Conservation (phyloP, 2,329 filamentous ascomycete genomes). For the Leptosphaerulina australis region DNA sequence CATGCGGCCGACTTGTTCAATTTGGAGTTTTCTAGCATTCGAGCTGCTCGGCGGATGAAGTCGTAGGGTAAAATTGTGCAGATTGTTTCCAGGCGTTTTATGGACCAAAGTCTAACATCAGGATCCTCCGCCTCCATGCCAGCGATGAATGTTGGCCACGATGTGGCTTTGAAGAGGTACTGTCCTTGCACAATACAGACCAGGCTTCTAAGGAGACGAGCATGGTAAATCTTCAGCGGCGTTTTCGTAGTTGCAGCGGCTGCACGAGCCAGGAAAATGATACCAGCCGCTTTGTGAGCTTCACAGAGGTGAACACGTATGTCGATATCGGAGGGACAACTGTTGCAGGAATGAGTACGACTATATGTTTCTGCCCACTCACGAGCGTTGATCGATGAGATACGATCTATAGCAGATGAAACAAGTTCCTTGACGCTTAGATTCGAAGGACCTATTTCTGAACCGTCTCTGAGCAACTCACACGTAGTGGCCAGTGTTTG, state of each 20-base stretch:
- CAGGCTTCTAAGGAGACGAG: background rate
- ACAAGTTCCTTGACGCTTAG: background rate
- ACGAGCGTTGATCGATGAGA: background rate
- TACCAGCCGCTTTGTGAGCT: background rate
- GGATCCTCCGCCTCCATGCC: background rate
- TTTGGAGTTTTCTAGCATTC: background rate
- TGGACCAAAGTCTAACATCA: background rate
- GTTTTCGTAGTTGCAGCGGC: background rate
- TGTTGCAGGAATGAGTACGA: background rate
- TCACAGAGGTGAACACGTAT: background rate
- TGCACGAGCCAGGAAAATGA: background rate
- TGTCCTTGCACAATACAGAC: background rate
- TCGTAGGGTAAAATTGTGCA: background rate
- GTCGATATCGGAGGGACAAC: background rate
- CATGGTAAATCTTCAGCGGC: background rate
- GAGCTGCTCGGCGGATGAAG: background rate
- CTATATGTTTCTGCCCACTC: background rate
- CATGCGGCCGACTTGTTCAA: too few species aligned
- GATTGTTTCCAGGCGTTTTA: background rate
- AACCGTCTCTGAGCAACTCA: background rate
- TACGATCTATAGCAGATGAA: background rate
- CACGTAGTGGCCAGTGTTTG: background rate
- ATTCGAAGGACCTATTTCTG: too few species aligned
- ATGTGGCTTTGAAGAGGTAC: background rate
- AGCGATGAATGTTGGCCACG: background rate